phyloP scores from a whole-genome alignment of 441 rosid species.

The Corymbia calophylla region DNA sequence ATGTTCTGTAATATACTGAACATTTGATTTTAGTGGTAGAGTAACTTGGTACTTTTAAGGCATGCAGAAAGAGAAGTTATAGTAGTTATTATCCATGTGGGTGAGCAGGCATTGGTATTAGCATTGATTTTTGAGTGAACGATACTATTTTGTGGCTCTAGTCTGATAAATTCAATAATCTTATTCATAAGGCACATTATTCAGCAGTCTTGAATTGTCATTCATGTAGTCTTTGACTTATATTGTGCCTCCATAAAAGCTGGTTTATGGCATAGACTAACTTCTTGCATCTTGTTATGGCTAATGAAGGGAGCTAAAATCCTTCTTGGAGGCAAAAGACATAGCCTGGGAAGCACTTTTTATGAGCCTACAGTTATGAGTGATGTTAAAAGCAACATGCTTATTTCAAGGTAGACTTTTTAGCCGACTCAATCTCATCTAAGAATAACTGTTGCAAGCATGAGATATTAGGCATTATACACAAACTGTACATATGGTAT shows the following conservation, averaged over 20 bases:
- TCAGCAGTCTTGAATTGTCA: not conserved
- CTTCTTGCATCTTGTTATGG: not conserved
- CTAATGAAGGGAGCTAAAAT: conserved; percentile 83
- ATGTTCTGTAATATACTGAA: not conserved
- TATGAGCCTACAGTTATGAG: conserved; percentile 90
- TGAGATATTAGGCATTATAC: not conserved
- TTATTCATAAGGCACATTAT: not conserved
- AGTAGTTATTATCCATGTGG: not conserved
- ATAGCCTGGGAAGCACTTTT: conserved; percentile 87
- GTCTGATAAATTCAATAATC: not conserved
- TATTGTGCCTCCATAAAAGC: not conserved
- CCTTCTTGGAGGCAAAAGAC: conserved; percentile 89
- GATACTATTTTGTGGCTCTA: not conserved
- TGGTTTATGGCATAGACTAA: not conserved
- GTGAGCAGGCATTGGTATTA: not conserved
- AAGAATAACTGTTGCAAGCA: not conserved
- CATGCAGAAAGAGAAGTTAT: not conserved
- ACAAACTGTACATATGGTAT: not conserved
- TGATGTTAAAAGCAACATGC: conserved; percentile 62
- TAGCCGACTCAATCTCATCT: not conserved
- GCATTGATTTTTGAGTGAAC: not conserved
- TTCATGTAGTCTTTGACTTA: not conserved
- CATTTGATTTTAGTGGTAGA: not conserved
- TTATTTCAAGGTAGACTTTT: conserved; percentile 57
- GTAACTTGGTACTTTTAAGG: not conserved